Conservation (phyloP, 2,329 filamentous ascomycete species). For the Tolypocladium nubicola region DNA sequence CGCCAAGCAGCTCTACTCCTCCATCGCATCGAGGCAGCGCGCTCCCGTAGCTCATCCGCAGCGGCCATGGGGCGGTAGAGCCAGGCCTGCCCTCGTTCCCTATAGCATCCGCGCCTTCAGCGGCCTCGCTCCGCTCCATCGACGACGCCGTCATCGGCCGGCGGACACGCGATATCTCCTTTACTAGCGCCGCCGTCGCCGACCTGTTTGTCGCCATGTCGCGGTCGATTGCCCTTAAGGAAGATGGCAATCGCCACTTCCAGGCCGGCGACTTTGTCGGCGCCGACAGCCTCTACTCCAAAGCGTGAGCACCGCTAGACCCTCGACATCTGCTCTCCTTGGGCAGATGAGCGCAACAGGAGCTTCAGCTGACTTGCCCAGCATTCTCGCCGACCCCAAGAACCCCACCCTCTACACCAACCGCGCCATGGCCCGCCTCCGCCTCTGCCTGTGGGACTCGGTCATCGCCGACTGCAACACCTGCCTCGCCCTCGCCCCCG, state of each 20-base stretch:
- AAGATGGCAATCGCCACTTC: constrained; percentile 56
- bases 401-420: constrained; percentile 83
- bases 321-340: neutral
- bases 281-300: constrained; percentile 61
- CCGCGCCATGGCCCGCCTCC: constrained; percentile 72
- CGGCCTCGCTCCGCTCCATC: neutral
- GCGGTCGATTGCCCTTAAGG: constrained; percentile 34
- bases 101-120: neutral
- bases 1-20: neutral
- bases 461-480: constrained; percentile 69
- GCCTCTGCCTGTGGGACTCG: constrained; percentile 60
- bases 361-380: constrained; percentile 16
- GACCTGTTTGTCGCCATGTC: constrained; percentile 13
- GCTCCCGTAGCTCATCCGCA: neutral
- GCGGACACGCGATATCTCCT: neutral
- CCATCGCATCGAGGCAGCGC: neutral
- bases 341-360: neutral
- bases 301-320: constrained; percentile 42
- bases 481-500: constrained; percentile 56
- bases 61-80: neutral
- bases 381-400: constrained; percentile 65
- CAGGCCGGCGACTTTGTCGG: constrained; percentile 50
- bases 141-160: neutral
- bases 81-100: neutral
- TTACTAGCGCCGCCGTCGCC: neutral